phyloP scores from a whole-genome alignment of 768 basidiomycete genomes.

The Tricholoma saponaceum region DNA sequence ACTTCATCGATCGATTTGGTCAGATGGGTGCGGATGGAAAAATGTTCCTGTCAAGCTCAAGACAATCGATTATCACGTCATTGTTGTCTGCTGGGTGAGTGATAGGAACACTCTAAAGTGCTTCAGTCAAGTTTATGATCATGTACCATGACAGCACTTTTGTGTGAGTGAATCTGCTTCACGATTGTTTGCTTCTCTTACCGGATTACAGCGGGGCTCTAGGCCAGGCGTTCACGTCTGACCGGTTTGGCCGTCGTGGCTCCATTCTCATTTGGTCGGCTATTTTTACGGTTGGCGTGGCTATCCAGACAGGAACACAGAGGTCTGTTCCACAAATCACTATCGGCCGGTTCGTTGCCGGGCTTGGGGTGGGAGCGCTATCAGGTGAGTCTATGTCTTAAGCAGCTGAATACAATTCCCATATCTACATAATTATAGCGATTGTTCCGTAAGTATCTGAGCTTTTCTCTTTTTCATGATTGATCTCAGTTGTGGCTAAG shows the following conservation, averaged over 20 bases:
- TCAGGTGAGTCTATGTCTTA: constrained; percentile 42
- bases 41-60: constrained; percentile 50
- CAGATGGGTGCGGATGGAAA: constrained; percentile 42
- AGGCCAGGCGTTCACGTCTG: constrained; percentile 70
- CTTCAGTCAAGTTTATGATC: not conserved
- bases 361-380: constrained; percentile 72
- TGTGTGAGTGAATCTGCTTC: constrained; percentile 31
- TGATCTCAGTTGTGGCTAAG: constrained; percentile 17
- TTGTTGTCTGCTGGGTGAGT: constrained; percentile 69
- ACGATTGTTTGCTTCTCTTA: constrained; percentile 8
- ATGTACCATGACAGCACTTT: constrained; percentile 37
- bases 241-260: constrained; percentile 65
- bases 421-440: constrained; percentile 26
- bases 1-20: constrained; percentile 71
- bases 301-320: constrained; percentile 64
- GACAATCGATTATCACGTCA: constrained; percentile 77
- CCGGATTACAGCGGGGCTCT: constrained; percentile 47
- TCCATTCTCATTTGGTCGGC: constrained; percentile 75
- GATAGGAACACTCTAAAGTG: not conserved
- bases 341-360: constrained; percentile 71
- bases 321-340: constrained; percentile 62
- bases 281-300: constrained; percentile 67
- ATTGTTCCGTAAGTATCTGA: constrained; percentile 42
- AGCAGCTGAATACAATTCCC: not conserved
- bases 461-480: constrained; percentile 16